phyloP scores from a whole-genome alignment of 768 basidiomycete species.

The Dacryopinax primogenitus region DNA sequence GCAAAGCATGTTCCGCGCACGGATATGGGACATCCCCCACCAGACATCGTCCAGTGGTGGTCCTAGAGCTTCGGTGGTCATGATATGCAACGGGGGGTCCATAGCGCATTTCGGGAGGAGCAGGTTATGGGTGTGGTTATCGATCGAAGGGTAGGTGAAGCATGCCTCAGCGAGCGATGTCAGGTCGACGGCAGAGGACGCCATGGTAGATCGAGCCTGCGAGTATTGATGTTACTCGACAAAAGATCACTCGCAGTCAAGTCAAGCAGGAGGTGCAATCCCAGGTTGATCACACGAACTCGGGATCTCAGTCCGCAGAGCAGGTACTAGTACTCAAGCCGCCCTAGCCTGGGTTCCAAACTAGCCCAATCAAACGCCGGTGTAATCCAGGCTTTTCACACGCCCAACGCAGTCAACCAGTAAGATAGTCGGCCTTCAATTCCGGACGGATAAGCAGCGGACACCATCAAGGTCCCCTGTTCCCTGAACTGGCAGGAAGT shows the following conservation, averaged over 20 bases:
- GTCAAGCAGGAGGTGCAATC: background rate
- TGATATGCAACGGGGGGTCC: slow-evolving; percentile 45
- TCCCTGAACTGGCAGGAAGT: background rate
- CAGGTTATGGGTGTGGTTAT: slow-evolving; percentile 70
- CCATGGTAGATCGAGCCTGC: background rate
- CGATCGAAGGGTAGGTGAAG: slow-evolving; percentile 43
- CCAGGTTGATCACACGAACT: background rate
- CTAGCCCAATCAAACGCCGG: background rate
- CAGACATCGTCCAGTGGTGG: slow-evolving; percentile 40
- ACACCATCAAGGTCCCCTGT: background rate
- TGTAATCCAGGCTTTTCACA: background rate
- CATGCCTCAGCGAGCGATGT: background rate
- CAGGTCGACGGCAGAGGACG: background rate
- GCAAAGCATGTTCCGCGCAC: slow-evolving; percentile 44
- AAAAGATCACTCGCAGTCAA: background rate
- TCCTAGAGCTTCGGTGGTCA: slow-evolving; percentile 52
- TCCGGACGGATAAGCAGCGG: slow-evolving; percentile 9
- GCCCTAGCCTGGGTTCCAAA: background rate
- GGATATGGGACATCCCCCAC: slow-evolving; percentile 46
- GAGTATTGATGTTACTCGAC: background rate
- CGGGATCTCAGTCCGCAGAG: too few relatives aligned
- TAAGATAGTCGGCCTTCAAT: background rate
- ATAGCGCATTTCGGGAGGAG: slow-evolving; percentile 37
- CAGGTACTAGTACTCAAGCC: too few relatives aligned
- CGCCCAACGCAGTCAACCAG: background rate